Base-by-base conservation (phyloP, 768 basidiomycete species). In the Lentinula guzmanii region DNA sequence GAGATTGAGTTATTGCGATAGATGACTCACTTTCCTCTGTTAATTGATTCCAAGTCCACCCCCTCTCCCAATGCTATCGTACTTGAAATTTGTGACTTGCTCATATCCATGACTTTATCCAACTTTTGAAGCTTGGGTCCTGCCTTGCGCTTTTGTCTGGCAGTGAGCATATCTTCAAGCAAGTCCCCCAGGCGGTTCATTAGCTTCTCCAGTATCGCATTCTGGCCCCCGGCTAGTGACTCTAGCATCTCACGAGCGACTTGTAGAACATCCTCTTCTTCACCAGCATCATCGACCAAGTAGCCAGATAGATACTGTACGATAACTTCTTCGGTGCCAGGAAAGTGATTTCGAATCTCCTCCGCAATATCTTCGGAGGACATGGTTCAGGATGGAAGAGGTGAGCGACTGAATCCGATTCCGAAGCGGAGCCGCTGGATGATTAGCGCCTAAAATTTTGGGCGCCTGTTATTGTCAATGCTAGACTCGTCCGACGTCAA, bases 61-160 rank as follows among this genome's bases (percentile, higher is more conserved):
- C 91, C 91, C 64, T 93, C 90, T 0, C 84, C 78, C 52, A 95
- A 76, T 4, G 85, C 89, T 64, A 93, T 89, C 6, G 92, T 93
- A 61, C 75, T 89, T 33, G 90, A 92, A 71, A 93, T 85, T 52
- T 86, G 82, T 2, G 86, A 75, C 74, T 90, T 91, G 77, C 89
- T 91, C 83, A 95, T 87, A 67, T 94, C 89, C 84, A 94, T 85
- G 58, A 92, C 88, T 71, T 87, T 90, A 73, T 94, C 93, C 63
- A 94, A 74, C 69, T 91, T 89, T 68, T 85, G 80, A 52, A 92
- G 70, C 66, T 85, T 88, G 13, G 86, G 86, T 4, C 83, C 86
- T n/a, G 79, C 71, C 60, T 80, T 79, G 60, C 79, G 84, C 70
- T 80, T 84, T 35, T 82, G 75, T 16, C 89, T 79, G 31, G 77